Evolutionary conservation across 257 asterid species (phyloP).

Genomic region (Lantana camara): DNA sequence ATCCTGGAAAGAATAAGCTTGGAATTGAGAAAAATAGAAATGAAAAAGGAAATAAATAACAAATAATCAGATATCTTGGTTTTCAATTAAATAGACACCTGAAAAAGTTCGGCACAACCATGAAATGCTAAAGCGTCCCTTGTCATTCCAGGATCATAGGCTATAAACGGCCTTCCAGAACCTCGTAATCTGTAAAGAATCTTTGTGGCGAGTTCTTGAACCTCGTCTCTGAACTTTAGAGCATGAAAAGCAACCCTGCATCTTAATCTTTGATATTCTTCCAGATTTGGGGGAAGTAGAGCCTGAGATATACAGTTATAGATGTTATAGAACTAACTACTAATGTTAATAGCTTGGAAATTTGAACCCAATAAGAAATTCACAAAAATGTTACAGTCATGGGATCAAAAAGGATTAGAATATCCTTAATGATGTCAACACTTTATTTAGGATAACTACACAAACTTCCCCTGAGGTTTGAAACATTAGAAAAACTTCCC

Average conservation of each 20-base stretch:
- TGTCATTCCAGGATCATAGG: conserved; percentile 97
- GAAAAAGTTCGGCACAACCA: conserved; percentile 99
- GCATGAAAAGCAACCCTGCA: conserved; percentile 97
- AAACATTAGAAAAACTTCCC: too few relatives aligned
- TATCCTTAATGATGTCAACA: too few relatives aligned
- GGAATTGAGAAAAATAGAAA: too few relatives aligned
- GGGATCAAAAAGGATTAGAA: too few relatives aligned
- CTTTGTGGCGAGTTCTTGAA: conserved; percentile 88
- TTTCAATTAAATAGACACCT: conserved; percentile 49
- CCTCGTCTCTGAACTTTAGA: conserved; percentile 78
- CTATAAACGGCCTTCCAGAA: conserved; percentile 86
- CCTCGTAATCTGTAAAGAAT: conserved; percentile 75
- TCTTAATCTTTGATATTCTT: conserved; percentile 89
- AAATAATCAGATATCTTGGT: too few relatives aligned
- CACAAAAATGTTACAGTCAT: too few relatives aligned
- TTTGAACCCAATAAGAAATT: too few relatives aligned
- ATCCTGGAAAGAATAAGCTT: conserved; percentile 63
- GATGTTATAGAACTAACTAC: too few relatives aligned
- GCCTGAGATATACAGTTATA: conserved; percentile 47
- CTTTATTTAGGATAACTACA: too few relatives aligned
- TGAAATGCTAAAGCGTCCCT: conserved; percentile 92
- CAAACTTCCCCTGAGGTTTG: too few relatives aligned
- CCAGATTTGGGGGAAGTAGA: conserved; percentile 72
- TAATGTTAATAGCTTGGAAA: too few relatives aligned
- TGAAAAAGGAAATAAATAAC: too few relatives aligned